Evolutionary conservation across 2,329 filamentous ascomycete species (phyloP).

Genomic region (Penicillium italicum): DNA sequence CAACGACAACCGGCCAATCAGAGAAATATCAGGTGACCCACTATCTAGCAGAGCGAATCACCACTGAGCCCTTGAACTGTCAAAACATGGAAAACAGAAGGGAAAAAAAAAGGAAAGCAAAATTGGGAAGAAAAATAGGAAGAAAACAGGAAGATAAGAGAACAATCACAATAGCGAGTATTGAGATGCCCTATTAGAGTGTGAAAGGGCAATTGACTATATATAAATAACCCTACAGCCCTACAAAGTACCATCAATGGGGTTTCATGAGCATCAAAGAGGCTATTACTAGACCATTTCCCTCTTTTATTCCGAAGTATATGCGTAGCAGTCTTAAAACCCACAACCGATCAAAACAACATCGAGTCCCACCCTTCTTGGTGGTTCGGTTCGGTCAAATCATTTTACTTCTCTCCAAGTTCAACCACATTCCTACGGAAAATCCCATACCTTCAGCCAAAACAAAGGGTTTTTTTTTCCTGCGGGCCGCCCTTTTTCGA

Average conservation of each 20-base stretch:
- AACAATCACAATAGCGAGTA: not conserved
- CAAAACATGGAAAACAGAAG: conserved; percentile 4
- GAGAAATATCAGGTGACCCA: not conserved
- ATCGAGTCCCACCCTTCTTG: conserved; percentile 12
- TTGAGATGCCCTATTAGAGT: not conserved
- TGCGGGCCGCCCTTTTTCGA: not conserved
- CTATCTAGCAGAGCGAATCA: conserved; percentile 18
- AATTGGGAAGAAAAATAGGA: not conserved
- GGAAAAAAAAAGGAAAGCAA: not conserved
- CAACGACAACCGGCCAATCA: conserved; percentile 19
- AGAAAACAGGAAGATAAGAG: not conserved
- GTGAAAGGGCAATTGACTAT: not conserved
- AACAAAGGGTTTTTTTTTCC: conserved; percentile 30
- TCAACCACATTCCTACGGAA: conserved; percentile 21
- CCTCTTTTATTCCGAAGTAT: conserved; percentile 1
- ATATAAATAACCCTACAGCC: not conserved
- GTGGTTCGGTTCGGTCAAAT: not conserved
- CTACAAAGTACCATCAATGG: not conserved
- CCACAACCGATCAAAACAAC: conserved; percentile 15
- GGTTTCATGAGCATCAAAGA: not conserved
- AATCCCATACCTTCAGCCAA: conserved; percentile 29
- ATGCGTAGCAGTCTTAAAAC: not conserved
- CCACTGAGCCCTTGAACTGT: not conserved
- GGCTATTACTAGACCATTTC: not conserved
- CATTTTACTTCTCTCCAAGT: not conserved